Evolutionary conservation across 2,329 filamentous ascomycete species (phyloP), one percentile per base, ranked within the genome.

Genomic region (Stenocarpella maydis): DNA sequence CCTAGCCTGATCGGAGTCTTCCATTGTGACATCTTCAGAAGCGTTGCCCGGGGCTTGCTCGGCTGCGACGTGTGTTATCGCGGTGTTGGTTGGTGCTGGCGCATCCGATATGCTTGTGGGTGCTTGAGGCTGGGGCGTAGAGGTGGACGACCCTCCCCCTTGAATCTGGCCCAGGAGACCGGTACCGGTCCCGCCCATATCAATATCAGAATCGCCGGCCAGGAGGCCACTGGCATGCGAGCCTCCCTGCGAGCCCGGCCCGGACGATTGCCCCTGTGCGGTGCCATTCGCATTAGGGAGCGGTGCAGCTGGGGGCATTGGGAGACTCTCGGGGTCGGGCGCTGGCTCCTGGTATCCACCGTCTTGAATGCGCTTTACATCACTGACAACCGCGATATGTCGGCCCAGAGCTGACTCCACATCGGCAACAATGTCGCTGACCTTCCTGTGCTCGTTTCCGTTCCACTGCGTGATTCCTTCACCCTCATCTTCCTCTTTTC

Each of bases 361-460:
- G 75, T 92, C 92, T 75, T 96, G 90, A 52, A 97, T 86, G 54
- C 93, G 90, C 45, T 88, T 85, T 9, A 95, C 85, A 28, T 87
- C 85, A 61, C 89, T 87, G 65, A 92, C 87, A 31, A 86, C 83
- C 45, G 87, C 85, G 52, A 93, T 88, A 72, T 88, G 89, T 67
- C 89, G 89, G 21, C 90, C 90, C n/a, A 92, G 85, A 2, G 88
- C 82, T 63, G 85, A 82, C 80, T 97, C 93, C 1, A 97, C 88
- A 67, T 93, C 88, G 50, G 88, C 85, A 28, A 95, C 86, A 47
- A 98, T 90, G 65, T 93, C 90, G 31, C 94, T 91, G 15, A 95
- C 83, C 19, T 85, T 87, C 75, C 86, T 86, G 72, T 81, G 83
- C 55, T 82, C 79, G 61, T 84, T 82, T 55, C 80, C 80, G 49